Conservation (phyloP, 768 basidiomycete species). For the Leccinum pellstonianum region DNA sequence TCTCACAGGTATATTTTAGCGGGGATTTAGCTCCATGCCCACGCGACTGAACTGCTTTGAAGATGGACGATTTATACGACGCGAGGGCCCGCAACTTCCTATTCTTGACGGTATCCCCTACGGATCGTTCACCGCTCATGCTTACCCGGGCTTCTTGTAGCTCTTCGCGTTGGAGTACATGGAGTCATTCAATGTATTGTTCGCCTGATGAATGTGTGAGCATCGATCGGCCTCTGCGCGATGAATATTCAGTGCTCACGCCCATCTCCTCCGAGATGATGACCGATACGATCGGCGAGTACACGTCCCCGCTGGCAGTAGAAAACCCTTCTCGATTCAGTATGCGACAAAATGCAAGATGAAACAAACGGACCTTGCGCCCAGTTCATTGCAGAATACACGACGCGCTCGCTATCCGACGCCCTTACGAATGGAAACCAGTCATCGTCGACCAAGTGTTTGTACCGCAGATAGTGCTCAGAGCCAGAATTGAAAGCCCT, state of each 20-base stretch:
- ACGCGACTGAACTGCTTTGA: too few species aligned
- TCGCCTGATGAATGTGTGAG: constrained; percentile 37
- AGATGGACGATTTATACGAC: too few species aligned
- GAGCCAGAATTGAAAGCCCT: constrained; percentile 55
- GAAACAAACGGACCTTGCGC: constrained; percentile 42
- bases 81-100: too few species aligned
- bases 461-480: constrained; percentile 54
- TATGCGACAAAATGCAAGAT: not conserved
- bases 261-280: constrained; percentile 46
- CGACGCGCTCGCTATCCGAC: constrained; percentile 54
- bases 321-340: constrained; percentile 52
- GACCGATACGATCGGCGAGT: constrained; percentile 51
- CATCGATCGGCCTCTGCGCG: not conserved
- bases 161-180: constrained; percentile 60
- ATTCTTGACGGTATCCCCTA: too few species aligned
- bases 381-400: constrained; percentile 72
- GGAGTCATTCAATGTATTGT: constrained; percentile 66
- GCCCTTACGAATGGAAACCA: constrained; percentile 55
- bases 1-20: too few species aligned
- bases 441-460: constrained; percentile 40
- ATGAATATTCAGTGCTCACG: constrained; percentile 35
- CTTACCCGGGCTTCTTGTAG: constrained; percentile 41
- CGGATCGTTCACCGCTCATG: too few species aligned
- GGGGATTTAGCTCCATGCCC: too few species aligned
- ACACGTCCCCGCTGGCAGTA: constrained; percentile 44